Conservation (phyloP, 164 flowering plant species). For the Nymphaea colorata region DNA sequence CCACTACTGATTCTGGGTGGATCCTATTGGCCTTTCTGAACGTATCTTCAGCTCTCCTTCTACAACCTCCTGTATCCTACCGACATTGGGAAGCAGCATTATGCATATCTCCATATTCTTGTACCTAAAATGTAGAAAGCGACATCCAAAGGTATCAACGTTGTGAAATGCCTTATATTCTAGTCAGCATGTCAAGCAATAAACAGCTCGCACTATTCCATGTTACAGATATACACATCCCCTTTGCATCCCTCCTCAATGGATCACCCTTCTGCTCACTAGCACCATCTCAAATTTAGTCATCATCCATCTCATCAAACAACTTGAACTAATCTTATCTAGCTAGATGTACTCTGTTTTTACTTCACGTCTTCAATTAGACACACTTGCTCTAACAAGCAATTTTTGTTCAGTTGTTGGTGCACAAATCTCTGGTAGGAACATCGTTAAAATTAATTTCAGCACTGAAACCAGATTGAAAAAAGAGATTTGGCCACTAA, state of each 20-base stretch:
- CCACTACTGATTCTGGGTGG: slow-evolving; percentile 80
- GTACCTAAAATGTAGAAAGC: slow-evolving; percentile 33
- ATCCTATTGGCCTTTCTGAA: slow-evolving; percentile 62
- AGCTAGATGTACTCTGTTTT: too few relatives aligned
- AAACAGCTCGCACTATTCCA: too few relatives aligned
- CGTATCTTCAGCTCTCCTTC: slow-evolving; percentile 66
- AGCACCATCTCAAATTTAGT: too few relatives aligned
- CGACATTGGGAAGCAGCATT: slow-evolving; percentile 66
- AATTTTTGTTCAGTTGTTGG: too few relatives aligned
- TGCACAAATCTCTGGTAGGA: neutral
- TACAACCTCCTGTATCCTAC: slow-evolving; percentile 31
- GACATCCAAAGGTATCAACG: neutral
- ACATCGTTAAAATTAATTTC: neutral
- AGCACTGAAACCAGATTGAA: neutral
- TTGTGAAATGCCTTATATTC: too few relatives aligned
- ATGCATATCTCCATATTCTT: slow-evolving; percentile 70
- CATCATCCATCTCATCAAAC: neutral
- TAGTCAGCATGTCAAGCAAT: too few relatives aligned
- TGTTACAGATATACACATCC: too few relatives aligned
- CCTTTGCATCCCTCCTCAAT: too few relatives aligned
- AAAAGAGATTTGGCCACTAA: neutral
- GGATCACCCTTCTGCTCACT: too few relatives aligned
- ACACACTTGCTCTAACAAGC: too few relatives aligned
- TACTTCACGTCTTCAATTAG: too few relatives aligned
- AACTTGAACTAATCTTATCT: neutral